A percentile compares a stretch with the other conserved stretches of the same genome.
Conservation (phyloP, 2,329 filamentous ascomycete genomes). For the Phaeosphaeriaceae sp. region DNA sequence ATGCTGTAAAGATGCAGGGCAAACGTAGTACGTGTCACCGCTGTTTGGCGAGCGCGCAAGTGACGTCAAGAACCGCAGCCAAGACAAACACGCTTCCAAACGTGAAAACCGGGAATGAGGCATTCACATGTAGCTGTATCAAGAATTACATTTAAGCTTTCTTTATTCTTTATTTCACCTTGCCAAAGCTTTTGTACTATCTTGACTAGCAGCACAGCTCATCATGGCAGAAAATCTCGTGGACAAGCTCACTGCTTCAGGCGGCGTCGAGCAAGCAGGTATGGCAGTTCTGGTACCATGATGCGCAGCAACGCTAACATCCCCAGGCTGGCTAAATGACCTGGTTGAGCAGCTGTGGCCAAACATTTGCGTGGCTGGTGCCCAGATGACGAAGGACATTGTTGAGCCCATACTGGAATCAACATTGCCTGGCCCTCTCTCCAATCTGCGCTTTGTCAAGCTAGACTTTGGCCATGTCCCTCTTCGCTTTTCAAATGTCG, state of each 20-base stretch:
- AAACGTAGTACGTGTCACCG: background rate
- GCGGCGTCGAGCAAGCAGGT: slow-evolving; percentile 52
- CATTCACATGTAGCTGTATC: background rate
- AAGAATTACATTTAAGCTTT: background rate
- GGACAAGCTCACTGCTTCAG: slow-evolving; percentile 52
- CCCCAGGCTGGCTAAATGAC: slow-evolving; percentile 57
- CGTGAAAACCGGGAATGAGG: slow-evolving; percentile 9
- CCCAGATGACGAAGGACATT: slow-evolving; percentile 56
- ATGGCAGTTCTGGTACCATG: slow-evolving; percentile 6
- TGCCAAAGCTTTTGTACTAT: background rate
- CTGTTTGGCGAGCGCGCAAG: slow-evolving; percentile 1
- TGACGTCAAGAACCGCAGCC: slow-evolving; percentile 15
- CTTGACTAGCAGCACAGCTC: background rate
- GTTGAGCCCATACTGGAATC: slow-evolving; percentile 59
- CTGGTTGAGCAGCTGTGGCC: slow-evolving; percentile 59
- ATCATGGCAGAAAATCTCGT: slow-evolving; percentile 41
- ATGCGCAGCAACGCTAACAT: background rate
- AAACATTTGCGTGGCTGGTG: slow-evolving; percentile 56
- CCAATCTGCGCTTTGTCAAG: slow-evolving; percentile 55
- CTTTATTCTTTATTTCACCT: background rate
- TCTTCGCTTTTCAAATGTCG: slow-evolving; percentile 52
- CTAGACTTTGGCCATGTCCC: slow-evolving; percentile 56
- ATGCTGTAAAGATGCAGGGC: background rate
- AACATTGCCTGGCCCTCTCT: slow-evolving; percentile 56
- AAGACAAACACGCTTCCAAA: slow-evolving; percentile 10